Evolutionary conservation across 768 basidiomycete genomes (phyloP).

Genomic region (Tricholoma saponaceum): DNA sequence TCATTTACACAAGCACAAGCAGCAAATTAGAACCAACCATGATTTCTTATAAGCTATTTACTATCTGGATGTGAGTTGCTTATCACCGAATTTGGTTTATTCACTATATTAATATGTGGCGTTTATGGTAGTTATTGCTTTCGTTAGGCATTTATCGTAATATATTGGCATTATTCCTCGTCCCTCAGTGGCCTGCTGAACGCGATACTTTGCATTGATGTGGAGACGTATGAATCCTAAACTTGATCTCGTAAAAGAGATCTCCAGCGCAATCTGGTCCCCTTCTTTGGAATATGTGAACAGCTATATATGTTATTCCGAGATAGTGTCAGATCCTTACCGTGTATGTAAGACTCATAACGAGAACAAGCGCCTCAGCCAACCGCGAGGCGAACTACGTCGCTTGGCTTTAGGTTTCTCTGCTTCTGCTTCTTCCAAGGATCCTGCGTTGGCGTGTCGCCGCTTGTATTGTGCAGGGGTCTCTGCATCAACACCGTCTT

Average conservation of each 20-base stretch:
- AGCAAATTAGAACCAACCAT: not conserved
- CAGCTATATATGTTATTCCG: no score
- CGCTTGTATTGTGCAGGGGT: conserved; percentile 81
- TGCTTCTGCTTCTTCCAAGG: conserved; percentile 12
- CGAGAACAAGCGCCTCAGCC: conserved; percentile 10
- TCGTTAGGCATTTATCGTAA: not conserved
- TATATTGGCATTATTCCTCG: not conserved
- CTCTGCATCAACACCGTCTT: conserved; percentile 46
- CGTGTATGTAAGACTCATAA: not conserved
- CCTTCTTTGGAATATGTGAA: no score
- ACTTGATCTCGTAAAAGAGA: no score
- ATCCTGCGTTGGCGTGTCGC: conserved; percentile 37
- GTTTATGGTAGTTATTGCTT: not conserved
- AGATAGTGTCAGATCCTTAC: no score
- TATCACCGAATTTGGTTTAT: not conserved
- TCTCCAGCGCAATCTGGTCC: no score
- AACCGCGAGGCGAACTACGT: conserved; percentile 2
- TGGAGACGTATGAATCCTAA: not conserved
- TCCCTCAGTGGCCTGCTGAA: no score
- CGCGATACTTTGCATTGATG: not conserved
- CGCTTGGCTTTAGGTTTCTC: conserved; percentile 1
- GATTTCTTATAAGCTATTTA: not conserved
- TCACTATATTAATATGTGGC: not conserved
- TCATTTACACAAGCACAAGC: not conserved
- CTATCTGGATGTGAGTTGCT: not conserved